Conservation (phyloP, 441 rosid genomes). For the Theobroma grandiflorum region DNA sequence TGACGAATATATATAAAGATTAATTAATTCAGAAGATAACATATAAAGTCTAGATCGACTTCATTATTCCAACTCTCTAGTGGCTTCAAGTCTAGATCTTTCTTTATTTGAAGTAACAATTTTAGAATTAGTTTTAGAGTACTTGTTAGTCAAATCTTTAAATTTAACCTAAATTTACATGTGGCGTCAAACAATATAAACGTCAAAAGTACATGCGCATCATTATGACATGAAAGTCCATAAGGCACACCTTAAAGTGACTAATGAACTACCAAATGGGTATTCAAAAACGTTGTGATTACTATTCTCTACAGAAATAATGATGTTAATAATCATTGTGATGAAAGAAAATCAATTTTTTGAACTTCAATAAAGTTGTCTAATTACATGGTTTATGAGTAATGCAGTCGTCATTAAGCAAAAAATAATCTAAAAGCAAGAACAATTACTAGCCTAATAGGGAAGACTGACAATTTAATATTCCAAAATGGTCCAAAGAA, state of each 20-base stretch:
- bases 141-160: neutral
- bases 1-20: neutral
- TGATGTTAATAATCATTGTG: neutral
- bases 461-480: neutral
- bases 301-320: conserved; percentile 31
- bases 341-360: neutral
- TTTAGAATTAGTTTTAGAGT: neutral
- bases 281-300: conserved; percentile 29
- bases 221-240: conserved; percentile 32
- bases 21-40: neutral
- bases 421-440: neutral
- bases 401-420: conserved; percentile 50
- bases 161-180: neutral
- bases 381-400: conserved; percentile 44
- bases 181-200: conserved; percentile 22
- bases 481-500: neutral
- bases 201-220: conserved; percentile 1
- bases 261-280: conserved; percentile 48
- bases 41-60: neutral
- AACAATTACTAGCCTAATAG: neutral
- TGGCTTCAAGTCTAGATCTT: neutral
- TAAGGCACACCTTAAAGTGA: conserved; percentile 45
- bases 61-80: neutral
- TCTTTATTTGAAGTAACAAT: neutral
- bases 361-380: neutral